Conservation (phyloP, 805 yeast genomes). For the Candida stauntonica region DNA sequence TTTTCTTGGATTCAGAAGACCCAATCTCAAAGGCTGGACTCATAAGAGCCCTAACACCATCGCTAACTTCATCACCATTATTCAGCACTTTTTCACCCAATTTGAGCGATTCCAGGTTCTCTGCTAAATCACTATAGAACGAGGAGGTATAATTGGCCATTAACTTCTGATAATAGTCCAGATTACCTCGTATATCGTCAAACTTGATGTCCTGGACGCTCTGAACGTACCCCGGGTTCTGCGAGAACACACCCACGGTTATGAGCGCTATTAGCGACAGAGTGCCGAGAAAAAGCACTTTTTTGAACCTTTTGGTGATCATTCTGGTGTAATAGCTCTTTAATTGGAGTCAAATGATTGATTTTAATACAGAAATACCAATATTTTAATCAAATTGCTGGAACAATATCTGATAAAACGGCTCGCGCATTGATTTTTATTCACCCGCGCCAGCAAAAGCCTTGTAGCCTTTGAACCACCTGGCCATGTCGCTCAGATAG, state of each 20-base stretch:
- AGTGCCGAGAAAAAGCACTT: slow-evolving; percentile 5
- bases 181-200: slow-evolving; percentile 10
- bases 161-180: slow-evolving; percentile 18
- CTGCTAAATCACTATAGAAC: slow-evolving; percentile 11
- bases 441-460: too few relatives aligned
- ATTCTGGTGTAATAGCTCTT: too few relatives aligned
- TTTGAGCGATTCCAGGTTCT: too few relatives aligned
- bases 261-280: not conserved
- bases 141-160: slow-evolving; percentile 22
- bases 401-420: too few relatives aligned
- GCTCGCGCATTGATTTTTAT: too few relatives aligned
- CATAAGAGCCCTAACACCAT: slow-evolving; percentile 12
- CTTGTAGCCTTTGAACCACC: too few relatives aligned
- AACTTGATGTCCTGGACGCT: slow-evolving; percentile 5
- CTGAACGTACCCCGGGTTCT: slow-evolving; percentile 14
- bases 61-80: not conserved
- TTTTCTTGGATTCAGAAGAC: slow-evolving; percentile 9
- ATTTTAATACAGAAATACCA: too few relatives aligned
- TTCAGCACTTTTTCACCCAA: not conserved
- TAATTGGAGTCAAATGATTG: too few relatives aligned
- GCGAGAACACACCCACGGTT: slow-evolving; percentile 2
- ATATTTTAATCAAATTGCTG: too few relatives aligned
- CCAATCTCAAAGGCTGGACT: slow-evolving; percentile 21
- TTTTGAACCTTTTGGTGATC: slow-evolving; percentile 17
- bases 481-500: too few relatives aligned